Base-by-base conservation (phyloP, 805 yeast genomes). In the Pichia exigua region DNA sequence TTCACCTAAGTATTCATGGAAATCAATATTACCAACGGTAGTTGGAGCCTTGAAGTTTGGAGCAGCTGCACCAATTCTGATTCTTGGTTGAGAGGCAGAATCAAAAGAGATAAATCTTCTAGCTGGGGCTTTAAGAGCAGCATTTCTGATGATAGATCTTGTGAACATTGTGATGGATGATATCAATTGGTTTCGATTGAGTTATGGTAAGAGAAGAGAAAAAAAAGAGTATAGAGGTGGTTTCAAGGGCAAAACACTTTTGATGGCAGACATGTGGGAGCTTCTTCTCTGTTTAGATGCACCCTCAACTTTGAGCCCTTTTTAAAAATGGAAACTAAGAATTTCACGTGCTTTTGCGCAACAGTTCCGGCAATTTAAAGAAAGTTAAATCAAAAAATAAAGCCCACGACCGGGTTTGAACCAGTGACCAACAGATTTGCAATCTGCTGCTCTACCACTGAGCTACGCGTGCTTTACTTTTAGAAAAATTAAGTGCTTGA, bases 381-480 rank as follows among this genome's bases (percentile, higher is more conserved):
- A 4, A 15, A 15, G 13, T 8, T 13, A 28, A 28, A 22, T 18
- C 18, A 32, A 47, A 45, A 48, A 47, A 39, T 30, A 46, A 55
- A 85, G 94, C 89, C 83, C 80, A 83, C 83, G 79, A 87, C 84
- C 95, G 83, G 96, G 82, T 68, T 87, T 83, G 96, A 87, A 87
- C 95, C 83, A 80, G 84, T 89, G 95, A 87, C 96, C 95, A 85
- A 83, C 87, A 85, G 95, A 87, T 86, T 87, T 87, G 95, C 95
- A 87, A 87, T 87, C 95, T 84, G 88, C 91, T 85, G 94, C 95
- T 91, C 94, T 87, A 86, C 95, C 94, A 83, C 94, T 87, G 92
- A 90, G 95, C 95, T 91, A 87, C 59, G 49, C 61, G 61, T 57
- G 61, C 61, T 24, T 24, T 24, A 24, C 26, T 5, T 24, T 24